A percentile compares a stretch with the other conserved stretches of the same genome.
phyloP scores from a whole-genome alignment of 2,329 filamentous ascomycete genomes.

The Aspergillus sojae region DNA sequence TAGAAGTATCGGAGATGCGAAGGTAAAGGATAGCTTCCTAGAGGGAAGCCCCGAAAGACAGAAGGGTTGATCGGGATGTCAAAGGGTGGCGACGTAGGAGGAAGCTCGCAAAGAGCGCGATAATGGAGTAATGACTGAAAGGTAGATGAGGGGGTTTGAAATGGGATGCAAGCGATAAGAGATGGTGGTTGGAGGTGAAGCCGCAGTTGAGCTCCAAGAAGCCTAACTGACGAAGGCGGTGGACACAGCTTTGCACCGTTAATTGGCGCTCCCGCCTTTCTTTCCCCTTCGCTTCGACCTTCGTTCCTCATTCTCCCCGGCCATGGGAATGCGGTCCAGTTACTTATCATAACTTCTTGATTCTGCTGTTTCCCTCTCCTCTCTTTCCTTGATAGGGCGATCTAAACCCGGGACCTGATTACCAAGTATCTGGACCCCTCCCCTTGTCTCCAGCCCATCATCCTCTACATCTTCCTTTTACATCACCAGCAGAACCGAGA shows the following conservation, averaged over 20 bases:
- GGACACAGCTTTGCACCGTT: slow-evolving; percentile 19
- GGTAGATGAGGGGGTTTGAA: slow-evolving; percentile 3
- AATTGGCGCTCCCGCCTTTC: slow-evolving; percentile 23
- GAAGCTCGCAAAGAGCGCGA: neutral
- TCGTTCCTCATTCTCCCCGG: slow-evolving; percentile 18
- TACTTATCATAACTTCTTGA: slow-evolving; percentile 11
- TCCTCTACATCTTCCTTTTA: slow-evolving; percentile 2
- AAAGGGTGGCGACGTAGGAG: neutral
- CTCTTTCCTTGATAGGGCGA: neutral
- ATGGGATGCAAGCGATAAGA: slow-evolving; percentile 12
- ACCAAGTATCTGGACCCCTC: neutral
- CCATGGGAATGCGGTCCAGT: slow-evolving; percentile 15
- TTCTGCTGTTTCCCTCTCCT: neutral
- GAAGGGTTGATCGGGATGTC: neutral
- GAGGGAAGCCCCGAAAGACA: slow-evolving; percentile 31
- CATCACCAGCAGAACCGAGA: slow-evolving; percentile 13
- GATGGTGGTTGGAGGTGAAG: slow-evolving; percentile 10
- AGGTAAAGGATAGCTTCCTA: slow-evolving; percentile 32
- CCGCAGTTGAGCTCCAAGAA: slow-evolving; percentile 4
- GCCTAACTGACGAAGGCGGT: slow-evolving; percentile 40
- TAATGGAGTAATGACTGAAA: neutral
- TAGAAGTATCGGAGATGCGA: slow-evolving; percentile 21
- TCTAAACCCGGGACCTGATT: neutral
- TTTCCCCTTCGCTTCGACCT: slow-evolving; percentile 27
- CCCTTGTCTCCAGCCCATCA: neutral